Conservation (phyloP, 202 grass and related monocot genomes). For the Schoenoplectus triqueter region DNA sequence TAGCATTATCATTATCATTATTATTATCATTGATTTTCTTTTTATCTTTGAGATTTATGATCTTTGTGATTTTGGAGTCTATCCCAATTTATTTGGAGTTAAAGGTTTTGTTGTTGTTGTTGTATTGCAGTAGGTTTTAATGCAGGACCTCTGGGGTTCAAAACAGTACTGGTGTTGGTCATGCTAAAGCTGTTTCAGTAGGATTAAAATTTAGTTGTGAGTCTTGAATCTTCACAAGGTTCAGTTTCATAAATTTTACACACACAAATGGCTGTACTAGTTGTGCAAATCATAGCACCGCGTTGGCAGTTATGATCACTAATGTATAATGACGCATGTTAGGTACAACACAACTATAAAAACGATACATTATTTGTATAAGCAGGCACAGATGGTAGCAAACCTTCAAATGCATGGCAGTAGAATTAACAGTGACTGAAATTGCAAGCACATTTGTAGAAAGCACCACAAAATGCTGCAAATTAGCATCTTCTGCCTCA, state of each 20-base stretch:
- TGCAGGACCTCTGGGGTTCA: not conserved
- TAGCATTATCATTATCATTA: too few relatives aligned
- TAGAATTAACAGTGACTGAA: slow-evolving; percentile 85
- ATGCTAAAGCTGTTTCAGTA: not conserved
- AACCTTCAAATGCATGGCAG: slow-evolving; percentile 80
- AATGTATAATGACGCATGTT: not conserved
- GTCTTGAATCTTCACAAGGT: not conserved
- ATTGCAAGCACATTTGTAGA: slow-evolving; percentile 77
- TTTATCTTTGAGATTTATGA: too few relatives aligned
- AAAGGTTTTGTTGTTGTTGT: too few relatives aligned
- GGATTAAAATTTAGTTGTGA: not conserved
- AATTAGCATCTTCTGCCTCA: slow-evolving; percentile 50
- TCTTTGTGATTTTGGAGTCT: too few relatives aligned
- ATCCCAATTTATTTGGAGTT: too few relatives aligned
- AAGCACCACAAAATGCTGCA: slow-evolving; percentile 74
- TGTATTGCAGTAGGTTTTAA: not conserved
- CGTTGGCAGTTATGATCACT: not conserved
- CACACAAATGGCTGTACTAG: not conserved
- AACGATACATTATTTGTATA: not conserved
- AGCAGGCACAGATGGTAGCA: slow-evolving; percentile 17
- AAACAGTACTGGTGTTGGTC: not conserved
- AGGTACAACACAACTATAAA: not conserved
- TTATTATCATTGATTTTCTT: too few relatives aligned
- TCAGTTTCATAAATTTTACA: not conserved
- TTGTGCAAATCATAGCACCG: not conserved